Percentiles rank a stretch among this genome's conserved stretches.
Conservation (phyloP, 2,329 filamentous ascomycete genomes). For the Chrysoporthe puriensis region DNA sequence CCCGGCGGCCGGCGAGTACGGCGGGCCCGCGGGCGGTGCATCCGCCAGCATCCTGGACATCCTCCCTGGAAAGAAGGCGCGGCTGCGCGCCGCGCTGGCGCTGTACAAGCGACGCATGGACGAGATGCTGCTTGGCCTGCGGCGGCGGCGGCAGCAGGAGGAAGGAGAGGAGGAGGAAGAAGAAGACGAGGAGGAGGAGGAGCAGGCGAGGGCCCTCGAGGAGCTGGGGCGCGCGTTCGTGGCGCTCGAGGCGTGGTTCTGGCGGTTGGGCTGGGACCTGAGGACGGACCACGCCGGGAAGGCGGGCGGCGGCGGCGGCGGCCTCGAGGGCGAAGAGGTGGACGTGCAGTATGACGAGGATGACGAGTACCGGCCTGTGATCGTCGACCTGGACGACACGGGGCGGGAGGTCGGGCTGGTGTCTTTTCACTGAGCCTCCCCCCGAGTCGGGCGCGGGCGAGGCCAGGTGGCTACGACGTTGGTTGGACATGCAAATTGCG, state of each 20-base stretch:
- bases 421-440: conserved; percentile 44
- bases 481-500: background rate
- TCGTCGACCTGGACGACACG: conserved; percentile 56
- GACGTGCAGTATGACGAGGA: conserved; percentile 51
- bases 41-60: conserved; percentile 38
- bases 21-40: conserved; percentile 15
- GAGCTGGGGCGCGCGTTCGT: conserved; percentile 53
- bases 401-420: conserved; percentile 57
- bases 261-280: conserved; percentile 59
- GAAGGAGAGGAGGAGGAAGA: no score
- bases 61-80: conserved; percentile 37
- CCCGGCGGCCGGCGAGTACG: background rate
- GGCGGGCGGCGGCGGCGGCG: conserved; percentile 50
- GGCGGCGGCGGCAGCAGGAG: conserved; percentile 32
- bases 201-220: conserved; percentile 39
- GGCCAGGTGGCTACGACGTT: background rate
- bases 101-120: conserved; percentile 59
- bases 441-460: background rate
- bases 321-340: background rate
- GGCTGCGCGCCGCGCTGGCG: conserved; percentile 52
- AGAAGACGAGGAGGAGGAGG: no score
- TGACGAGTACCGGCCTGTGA: conserved; percentile 57
- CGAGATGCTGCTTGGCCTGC: conserved; percentile 46
- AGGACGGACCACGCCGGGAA: conserved; percentile 54
- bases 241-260: conserved; percentile 52